phyloP scores from a whole-genome alignment of 768 basidiomycete genomes.

The Pleurotus sapidus region DNA sequence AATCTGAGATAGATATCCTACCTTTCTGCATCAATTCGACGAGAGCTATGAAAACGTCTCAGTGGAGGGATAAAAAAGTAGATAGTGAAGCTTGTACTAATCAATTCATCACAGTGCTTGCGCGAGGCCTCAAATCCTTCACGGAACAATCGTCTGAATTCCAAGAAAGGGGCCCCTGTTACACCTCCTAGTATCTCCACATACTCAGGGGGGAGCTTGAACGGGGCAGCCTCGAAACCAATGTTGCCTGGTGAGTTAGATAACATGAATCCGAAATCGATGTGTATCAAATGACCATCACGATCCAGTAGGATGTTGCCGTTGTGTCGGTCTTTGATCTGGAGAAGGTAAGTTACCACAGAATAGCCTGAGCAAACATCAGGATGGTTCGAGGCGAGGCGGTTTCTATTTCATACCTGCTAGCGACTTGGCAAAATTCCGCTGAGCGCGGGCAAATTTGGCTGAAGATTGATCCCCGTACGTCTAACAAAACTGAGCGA shows the following conservation, averaged over 20 bases:
- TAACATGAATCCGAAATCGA: constrained; percentile 98
- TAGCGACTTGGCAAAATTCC: constrained; percentile 90
- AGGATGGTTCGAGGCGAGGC: neutral
- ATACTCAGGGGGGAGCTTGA: constrained; percentile 94
- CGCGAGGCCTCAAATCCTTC: constrained; percentile 92
- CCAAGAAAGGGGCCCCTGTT: constrained; percentile 67
- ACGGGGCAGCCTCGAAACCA: constrained; percentile 98
- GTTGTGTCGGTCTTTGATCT: constrained; percentile 98
- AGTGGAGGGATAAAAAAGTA: neutral
- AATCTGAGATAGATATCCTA: constrained; percentile 21
- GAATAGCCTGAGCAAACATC: constrained; percentile 68
- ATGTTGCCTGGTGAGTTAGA: constrained; percentile 97
- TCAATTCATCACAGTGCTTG: constrained; percentile 95
- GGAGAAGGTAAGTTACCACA: constrained; percentile 91
- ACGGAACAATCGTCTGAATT: constrained; percentile 86
- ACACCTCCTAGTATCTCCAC: constrained; percentile 93
- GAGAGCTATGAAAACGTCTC: constrained; percentile 37
- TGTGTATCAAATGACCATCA: constrained; percentile 93
- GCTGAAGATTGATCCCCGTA: constrained; percentile 88
- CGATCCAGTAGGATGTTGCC: constrained; percentile 96
- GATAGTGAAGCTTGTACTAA: constrained; percentile 53
- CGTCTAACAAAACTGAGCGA: constrained; percentile 44
- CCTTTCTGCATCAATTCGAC: constrained; percentile 99
- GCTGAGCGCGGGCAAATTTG: constrained; percentile 86
- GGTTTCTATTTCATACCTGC: constrained; percentile 48